Conservation (phyloP, 2,329 filamentous ascomycete genomes). For the Pseudogymnoascus destructans region DNA sequence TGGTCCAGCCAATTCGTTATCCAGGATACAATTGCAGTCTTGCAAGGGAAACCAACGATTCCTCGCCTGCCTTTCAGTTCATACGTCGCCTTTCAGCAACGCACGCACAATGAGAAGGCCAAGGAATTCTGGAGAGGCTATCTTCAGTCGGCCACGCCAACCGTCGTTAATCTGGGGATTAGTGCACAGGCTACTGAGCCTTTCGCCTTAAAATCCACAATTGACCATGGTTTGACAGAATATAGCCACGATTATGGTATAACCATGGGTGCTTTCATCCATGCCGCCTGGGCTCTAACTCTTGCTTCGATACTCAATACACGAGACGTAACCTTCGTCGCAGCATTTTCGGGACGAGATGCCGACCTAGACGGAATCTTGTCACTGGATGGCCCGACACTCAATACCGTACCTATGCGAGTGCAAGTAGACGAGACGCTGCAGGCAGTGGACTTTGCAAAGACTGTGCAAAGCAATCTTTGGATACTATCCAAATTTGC, state of each 20-base stretch:
- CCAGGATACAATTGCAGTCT: not conserved
- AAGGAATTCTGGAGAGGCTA: conserved; percentile 5
- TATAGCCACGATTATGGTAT: not conserved
- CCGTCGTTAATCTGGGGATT: not conserved
- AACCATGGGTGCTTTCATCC: not conserved
- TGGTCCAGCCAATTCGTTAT: conserved; percentile 4
- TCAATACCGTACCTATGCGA: not conserved
- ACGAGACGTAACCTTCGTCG: conserved; percentile 4
- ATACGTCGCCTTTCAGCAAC: conserved; percentile 1
- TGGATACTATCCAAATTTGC: not conserved
- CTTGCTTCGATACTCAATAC: conserved; percentile 4
- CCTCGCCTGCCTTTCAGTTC: not conserved
- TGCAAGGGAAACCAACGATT: not conserved
- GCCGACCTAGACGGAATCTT: not conserved
- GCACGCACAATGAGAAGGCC: not conserved
- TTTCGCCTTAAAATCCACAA: not conserved
- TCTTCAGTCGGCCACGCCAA: conserved; percentile 2
- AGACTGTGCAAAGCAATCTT: not conserved
- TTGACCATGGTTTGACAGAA: not conserved
- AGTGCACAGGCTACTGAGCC: not conserved
- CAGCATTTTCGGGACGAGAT: conserved; percentile 4
- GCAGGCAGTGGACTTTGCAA: not conserved
- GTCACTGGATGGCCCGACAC: conserved; percentile 7
- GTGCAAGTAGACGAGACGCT: conserved; percentile 3
- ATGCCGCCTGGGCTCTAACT: conserved; percentile 25